These are phyloP conservation scores for Tetradesmus obliquus DNA, from an alignment of 139 green algal genomes.

Conservation along the genomic window DNA sequence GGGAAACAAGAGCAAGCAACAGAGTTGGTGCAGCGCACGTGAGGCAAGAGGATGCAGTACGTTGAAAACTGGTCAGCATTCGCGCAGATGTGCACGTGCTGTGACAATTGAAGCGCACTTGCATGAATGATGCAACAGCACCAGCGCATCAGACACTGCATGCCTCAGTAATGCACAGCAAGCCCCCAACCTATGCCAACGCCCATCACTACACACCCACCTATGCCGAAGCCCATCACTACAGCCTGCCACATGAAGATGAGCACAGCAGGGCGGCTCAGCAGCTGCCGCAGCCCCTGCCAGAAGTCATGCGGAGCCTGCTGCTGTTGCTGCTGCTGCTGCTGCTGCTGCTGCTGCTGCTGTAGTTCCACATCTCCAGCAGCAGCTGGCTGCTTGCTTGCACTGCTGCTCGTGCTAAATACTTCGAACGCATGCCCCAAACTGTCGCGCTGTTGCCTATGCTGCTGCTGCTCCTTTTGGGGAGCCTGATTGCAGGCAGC, in stretches of 20 bases:
- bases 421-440: not conserved
- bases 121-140: too few species aligned
- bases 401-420: not conserved
- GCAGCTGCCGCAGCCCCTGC: constrained; percentile 8
- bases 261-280: constrained; percentile 30
- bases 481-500: too few species aligned
- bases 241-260: constrained; percentile 42
- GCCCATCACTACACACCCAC: constrained; percentile 17
- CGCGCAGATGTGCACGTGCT: too few species aligned
- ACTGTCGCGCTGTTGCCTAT: not conserved
- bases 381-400: not conserved
- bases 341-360: not conserved
- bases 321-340: constrained; percentile 18
- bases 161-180: too few species aligned
- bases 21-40: not conserved
- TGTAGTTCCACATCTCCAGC: not conserved
- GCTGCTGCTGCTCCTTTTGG: not conserved
- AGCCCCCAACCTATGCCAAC: constrained; percentile 16
- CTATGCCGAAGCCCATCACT: constrained; percentile 46
- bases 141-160: too few species aligned
- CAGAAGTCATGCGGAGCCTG: constrained; percentile 34
- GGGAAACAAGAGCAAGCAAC: not conserved
- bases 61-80: too few species aligned
- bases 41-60: not conserved
- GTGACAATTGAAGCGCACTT: too few species aligned